Evolutionary conservation across 2,329 filamentous ascomycete genomes (phyloP), one percentile per base, ranked within the genome.

Genomic region (Fusarium nygamai): DNA sequence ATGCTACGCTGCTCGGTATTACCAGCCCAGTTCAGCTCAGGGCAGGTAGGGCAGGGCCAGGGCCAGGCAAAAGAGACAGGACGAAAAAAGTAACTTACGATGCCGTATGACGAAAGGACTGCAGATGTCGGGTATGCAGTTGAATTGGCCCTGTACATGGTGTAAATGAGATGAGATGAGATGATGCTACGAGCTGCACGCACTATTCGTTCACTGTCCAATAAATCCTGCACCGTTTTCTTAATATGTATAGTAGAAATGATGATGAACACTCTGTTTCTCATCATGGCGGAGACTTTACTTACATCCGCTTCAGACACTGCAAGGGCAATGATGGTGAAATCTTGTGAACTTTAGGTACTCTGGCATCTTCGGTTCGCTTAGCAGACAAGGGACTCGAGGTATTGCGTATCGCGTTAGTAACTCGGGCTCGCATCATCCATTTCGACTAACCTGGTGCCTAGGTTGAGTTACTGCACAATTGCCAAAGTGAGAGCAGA

Each of bases 71-170:
- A 53, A 53, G 48, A 53, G 48, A 53, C 51, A 38, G 34, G 51
- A 39, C 34, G 34, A 54, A 53, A 34, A 34, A 51, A 54, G 34
- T 8, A 63, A 50, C 62, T 50, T 62, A 50, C 38, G 64, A 59
- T 48, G 41, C 51, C n/a, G 29, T 17, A 72, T 62, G 68, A 72
- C 64, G 57, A 61, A 24, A 38, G 38, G 29, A 44, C 19, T 62
- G 68, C 60, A 75, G 60, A 44, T 51, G 50, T 22, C 59, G 70
- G 50, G 62, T 51, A 64, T 74, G 64, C 61, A 64, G 64, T 60
- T 51, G 71, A 34, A 63, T 61, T 72, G 20, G 33, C 22, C 22
- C 39, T 47, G 39, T 39, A 24, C 39, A 44, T 36, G 50, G 47
- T 46, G 46, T 34, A 74, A 73, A 67, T 61, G 48, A 69, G 65